Percentiles rank a stretch among this genome's conserved stretches.
Evolutionary conservation across 2,329 filamentous ascomycete species (phyloP).

Genomic region (Clarireedia sp.): DNA sequence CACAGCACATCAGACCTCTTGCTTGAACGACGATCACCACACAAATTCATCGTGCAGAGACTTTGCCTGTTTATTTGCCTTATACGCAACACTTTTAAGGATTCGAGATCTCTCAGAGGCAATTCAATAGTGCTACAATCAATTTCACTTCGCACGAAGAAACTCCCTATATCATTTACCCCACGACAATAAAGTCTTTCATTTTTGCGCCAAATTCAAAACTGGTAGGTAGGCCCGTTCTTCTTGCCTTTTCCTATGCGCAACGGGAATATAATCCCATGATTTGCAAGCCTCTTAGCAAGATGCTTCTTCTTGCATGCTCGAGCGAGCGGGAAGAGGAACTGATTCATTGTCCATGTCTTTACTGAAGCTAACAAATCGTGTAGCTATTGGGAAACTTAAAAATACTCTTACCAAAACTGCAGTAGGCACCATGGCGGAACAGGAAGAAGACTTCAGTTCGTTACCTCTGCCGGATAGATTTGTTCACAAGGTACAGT

Average conservation of each 20-base stretch:
- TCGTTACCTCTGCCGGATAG: constrained; percentile 70
- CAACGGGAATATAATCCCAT: not conserved
- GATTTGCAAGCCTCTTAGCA: constrained; percentile 11
- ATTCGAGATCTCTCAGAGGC: not conserved
- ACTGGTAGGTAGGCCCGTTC: not conserved
- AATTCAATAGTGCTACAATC: not conserved
- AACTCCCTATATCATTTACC: not conserved
- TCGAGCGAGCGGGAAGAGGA: constrained; percentile 17
- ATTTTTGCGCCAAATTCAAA: constrained; percentile 1
- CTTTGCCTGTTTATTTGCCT: not conserved
- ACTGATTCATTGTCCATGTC: constrained; percentile 9
- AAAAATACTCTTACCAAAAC: constrained; percentile 15
- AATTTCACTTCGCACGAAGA: not conserved
- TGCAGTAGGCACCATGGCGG: constrained; percentile 52
- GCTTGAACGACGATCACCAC: not conserved
- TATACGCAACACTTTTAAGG: not conserved
- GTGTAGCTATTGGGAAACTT: constrained; percentile 15
- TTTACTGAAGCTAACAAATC: constrained; percentile 22
- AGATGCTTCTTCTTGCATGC: constrained; percentile 12
- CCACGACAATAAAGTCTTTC: constrained; percentile 8
- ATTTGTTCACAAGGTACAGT: constrained; percentile 68
- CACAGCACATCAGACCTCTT: not conserved
- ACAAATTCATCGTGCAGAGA: not conserved
- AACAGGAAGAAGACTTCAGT: constrained; percentile 75
- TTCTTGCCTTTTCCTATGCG: constrained; percentile 2